A percentile compares a stretch with the other conserved stretches of the same genome.
These are phyloP conservation scores for Aspergillus luchuensis DNA, from an alignment of 2,329 filamentous ascomycete species.

Conservation along the genomic window DNA sequence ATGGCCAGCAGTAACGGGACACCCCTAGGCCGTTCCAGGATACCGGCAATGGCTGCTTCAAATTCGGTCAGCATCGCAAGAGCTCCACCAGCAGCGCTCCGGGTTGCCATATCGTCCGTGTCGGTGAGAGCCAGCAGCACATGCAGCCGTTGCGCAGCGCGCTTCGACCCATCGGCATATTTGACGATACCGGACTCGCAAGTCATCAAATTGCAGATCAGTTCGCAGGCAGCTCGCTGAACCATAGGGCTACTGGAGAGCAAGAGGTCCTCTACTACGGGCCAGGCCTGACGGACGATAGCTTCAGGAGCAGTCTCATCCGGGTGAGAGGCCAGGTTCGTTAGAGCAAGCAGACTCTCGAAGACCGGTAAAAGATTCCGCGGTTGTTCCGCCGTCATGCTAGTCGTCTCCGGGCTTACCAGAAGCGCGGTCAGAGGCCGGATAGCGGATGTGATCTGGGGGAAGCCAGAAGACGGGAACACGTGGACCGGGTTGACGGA, in stretches of 20 bases:
- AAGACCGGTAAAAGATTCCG: conserved; percentile 86
- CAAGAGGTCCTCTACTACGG: conserved; percentile 78
- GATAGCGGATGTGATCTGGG: conserved; percentile 75
- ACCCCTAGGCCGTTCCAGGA: conserved; percentile 71
- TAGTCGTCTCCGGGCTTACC: conserved; percentile 61
- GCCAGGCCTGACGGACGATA: conserved; percentile 74
- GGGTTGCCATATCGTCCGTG: conserved; percentile 75
- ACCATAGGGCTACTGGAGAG: conserved; percentile 74
- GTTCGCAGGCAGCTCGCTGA: conserved; percentile 79
- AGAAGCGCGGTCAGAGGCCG: conserved; percentile 78
- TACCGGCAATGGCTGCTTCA: conserved; percentile 70
- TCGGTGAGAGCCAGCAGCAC: conserved; percentile 86
- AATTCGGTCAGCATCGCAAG: conserved; percentile 80
- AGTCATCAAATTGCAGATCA: conserved; percentile 79
- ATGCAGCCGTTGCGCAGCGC: conserved; percentile 74
- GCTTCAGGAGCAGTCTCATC: conserved; percentile 58
- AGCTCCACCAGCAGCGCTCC: conserved; percentile 83
- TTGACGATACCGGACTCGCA: conserved; percentile 49
- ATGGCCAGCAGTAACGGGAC: conserved; percentile 77
- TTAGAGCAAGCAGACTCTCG: conserved; percentile 86
- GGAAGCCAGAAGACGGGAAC: conserved; percentile 75
- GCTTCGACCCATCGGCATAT: conserved; percentile 57
- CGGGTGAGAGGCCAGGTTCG: conserved; percentile 77
- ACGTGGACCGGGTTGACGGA: conserved; percentile 81
- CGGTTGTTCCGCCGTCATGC: conserved; percentile 53